Evolutionary conservation across 2,329 filamentous ascomycete species (phyloP).

Genomic region (Fusarium duplospermum): DNA sequence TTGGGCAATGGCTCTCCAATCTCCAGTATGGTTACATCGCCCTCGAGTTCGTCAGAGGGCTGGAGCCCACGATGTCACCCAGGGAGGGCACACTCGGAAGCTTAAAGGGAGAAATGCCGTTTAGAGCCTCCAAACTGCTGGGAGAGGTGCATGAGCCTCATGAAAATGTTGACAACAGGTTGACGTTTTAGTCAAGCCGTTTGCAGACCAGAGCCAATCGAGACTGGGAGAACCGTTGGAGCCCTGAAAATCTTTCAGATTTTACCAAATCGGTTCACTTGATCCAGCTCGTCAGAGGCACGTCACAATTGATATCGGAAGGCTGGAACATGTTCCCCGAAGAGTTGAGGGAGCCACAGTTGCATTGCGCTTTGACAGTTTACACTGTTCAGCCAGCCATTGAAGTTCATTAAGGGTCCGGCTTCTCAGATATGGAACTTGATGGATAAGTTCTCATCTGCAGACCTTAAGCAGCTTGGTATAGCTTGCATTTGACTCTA

Average conservation of each 20-base stretch:
- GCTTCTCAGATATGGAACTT: not conserved
- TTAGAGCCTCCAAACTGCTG: slow-evolving; percentile 18
- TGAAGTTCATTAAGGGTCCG: not conserved
- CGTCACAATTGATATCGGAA: slow-evolving; percentile 28
- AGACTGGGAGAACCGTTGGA: not conserved
- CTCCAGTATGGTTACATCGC: slow-evolving; percentile 35
- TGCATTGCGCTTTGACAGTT: slow-evolving; percentile 11
- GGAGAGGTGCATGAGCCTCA: slow-evolving; percentile 32
- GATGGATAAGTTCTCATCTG: not conserved
- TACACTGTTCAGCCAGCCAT: slow-evolving; percentile 11
- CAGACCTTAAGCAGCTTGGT: not conserved
- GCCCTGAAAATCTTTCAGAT: slow-evolving; percentile 4
- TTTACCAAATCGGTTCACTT: not conserved
- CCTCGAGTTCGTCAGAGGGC: slow-evolving; percentile 3
- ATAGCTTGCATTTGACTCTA: not conserved
- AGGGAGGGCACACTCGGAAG: slow-evolving; percentile 7
- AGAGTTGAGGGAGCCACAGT: slow-evolving; percentile 4
- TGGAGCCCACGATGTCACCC: slow-evolving; percentile 30
- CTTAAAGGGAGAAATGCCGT: slow-evolving; percentile 5
- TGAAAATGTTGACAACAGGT: slow-evolving; percentile 18
- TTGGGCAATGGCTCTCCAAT: slow-evolving; percentile 29
- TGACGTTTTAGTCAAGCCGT: slow-evolving; percentile 1
- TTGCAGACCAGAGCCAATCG: slow-evolving; percentile 1
- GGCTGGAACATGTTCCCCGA: slow-evolving; percentile 19
- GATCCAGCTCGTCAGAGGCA: slow-evolving; percentile 23